Evolutionary conservation across 164 flowering plant genomes (phyloP).

Genomic region (Buxus sempervirens): DNA sequence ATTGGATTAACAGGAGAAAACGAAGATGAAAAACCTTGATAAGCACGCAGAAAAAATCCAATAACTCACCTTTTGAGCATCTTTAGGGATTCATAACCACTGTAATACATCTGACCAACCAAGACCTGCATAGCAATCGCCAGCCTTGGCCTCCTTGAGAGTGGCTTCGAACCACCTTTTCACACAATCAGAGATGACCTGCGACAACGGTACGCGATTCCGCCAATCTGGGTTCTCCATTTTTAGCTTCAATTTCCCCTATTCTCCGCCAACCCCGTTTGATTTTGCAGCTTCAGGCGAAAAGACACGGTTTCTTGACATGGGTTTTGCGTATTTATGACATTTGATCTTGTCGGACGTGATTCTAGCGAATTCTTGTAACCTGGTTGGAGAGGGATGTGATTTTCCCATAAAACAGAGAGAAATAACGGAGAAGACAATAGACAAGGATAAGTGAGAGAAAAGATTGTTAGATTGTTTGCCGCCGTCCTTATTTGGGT

Average conservation of each 20-base stretch:
- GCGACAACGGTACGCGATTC: conserved; percentile 45
- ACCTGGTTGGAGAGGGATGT: conserved; percentile 14
- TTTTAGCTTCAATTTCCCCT: no score
- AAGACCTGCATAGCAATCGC: conserved; percentile 83
- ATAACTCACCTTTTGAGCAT: conserved; percentile 53
- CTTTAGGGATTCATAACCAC: conserved; percentile 74
- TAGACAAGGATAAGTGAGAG: no score
- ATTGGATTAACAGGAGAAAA: not conserved
- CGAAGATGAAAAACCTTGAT: not conserved
- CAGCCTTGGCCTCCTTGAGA: conserved; percentile 82
- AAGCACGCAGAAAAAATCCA: not conserved
- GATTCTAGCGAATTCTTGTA: conserved; percentile 14
- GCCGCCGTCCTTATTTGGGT: not conserved
- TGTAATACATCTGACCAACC: conserved; percentile 89
- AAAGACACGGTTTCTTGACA: no score
- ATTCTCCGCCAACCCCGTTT: not conserved
- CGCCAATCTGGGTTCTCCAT: conserved; percentile 13
- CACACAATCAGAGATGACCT: conserved; percentile 71
- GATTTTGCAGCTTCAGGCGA: no score
- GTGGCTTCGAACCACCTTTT: conserved; percentile 84
- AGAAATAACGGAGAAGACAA: not conserved
- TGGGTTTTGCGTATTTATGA: conserved; percentile 15
- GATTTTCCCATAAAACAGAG: conserved; percentile 35
- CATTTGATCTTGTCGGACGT: conserved; percentile 6
- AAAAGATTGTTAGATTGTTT: no score